These are phyloP conservation scores for Dothidotthia symphoricarpi DNA, from an alignment of 2,329 filamentous ascomycete genomes.

Conservation along the genomic window DNA sequence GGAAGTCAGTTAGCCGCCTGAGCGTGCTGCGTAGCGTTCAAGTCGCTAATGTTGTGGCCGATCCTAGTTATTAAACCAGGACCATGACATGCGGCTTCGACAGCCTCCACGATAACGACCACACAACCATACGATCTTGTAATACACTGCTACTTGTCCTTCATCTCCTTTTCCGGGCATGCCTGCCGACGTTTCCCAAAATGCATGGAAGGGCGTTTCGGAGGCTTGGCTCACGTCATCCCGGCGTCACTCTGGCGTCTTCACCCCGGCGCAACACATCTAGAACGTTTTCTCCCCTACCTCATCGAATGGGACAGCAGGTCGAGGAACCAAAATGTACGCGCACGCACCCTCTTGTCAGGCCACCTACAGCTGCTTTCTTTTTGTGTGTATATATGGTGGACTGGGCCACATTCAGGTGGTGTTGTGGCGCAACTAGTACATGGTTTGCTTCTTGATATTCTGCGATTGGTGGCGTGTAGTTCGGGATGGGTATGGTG, in stretches of 20 bases:
- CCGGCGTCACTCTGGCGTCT: slow-evolving; percentile 7
- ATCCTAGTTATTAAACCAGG: slow-evolving; percentile 1
- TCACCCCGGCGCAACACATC: slow-evolving; percentile 3
- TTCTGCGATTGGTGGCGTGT: no score
- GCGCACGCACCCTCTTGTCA: slow-evolving; percentile 18
- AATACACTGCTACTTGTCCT: slow-evolving; percentile 28
- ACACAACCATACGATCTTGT: slow-evolving; percentile 24
- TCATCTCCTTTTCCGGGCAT: slow-evolving; percentile 20
- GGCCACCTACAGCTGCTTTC: slow-evolving; percentile 10
- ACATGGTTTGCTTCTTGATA: no score
- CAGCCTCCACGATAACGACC: slow-evolving; percentile 10
- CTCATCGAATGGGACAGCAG: slow-evolving; percentile 10
- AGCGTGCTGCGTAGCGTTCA: slow-evolving; percentile 6
- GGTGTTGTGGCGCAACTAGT: slow-evolving; percentile 20
- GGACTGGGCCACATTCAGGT: slow-evolving; percentile 16
- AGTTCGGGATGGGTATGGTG: no score
- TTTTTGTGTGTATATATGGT: slow-evolving; percentile 26
- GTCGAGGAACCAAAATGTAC: slow-evolving; percentile 8
- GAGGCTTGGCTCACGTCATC: slow-evolving; percentile 31
- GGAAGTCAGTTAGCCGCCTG: slow-evolving; percentile 17
- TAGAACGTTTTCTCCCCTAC: slow-evolving; percentile 16
- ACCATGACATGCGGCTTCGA: slow-evolving; percentile 6
- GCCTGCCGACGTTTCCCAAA: slow-evolving; percentile 17
- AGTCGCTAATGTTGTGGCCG: slow-evolving; percentile 8
- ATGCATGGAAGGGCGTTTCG: slow-evolving; percentile 30